Evolutionary conservation across 495 filamentous ascomycete species (phyloP).

Genomic region (Massariosphaeria phaeospora): DNA sequence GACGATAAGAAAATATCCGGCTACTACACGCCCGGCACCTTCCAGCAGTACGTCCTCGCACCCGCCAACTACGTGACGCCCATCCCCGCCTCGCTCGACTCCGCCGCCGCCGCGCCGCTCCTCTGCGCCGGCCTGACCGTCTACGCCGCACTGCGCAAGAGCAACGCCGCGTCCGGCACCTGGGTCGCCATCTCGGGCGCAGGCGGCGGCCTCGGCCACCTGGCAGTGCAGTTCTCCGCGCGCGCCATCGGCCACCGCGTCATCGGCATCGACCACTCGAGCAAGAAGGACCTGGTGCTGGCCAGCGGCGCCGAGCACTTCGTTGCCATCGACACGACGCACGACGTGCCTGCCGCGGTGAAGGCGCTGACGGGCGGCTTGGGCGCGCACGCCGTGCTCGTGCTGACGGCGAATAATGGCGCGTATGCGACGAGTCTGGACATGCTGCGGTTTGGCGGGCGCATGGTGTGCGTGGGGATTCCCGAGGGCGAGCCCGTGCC

Average conservation of each 20-base stretch:
- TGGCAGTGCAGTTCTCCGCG: slow-evolving; percentile 60
- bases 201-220: slow-evolving; percentile 62
- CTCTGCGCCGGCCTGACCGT: slow-evolving; percentile 44
- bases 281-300: slow-evolving; percentile 56
- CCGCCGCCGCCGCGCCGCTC: slow-evolving; percentile 57
- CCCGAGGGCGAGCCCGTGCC: slow-evolving; percentile 57
- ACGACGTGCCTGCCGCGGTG: slow-evolving; percentile 48
- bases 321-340: slow-evolving; percentile 56
- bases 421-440: slow-evolving; percentile 59
- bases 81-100: slow-evolving; percentile 57
- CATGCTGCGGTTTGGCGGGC: slow-evolving; percentile 60
- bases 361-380: slow-evolving; percentile 56
- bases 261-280: slow-evolving; percentile 63
- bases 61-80: slow-evolving; percentile 63
- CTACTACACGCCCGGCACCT: slow-evolving; percentile 60
- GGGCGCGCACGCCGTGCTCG: slow-evolving; percentile 60
- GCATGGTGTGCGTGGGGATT: slow-evolving; percentile 62
- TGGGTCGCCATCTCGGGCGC: slow-evolving; percentile 62
- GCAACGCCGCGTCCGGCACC: slow-evolving; percentile 54
- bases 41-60: slow-evolving; percentile 65
- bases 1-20: slow-evolving; percentile 33
- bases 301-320: slow-evolving; percentile 64
- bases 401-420: slow-evolving; percentile 59
- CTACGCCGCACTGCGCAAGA: slow-evolving; percentile 48
- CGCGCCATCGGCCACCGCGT: slow-evolving; percentile 62